phyloP scores from a whole-genome alignment of 2,329 filamentous ascomycete species.

The Camillea tinctor region DNA sequence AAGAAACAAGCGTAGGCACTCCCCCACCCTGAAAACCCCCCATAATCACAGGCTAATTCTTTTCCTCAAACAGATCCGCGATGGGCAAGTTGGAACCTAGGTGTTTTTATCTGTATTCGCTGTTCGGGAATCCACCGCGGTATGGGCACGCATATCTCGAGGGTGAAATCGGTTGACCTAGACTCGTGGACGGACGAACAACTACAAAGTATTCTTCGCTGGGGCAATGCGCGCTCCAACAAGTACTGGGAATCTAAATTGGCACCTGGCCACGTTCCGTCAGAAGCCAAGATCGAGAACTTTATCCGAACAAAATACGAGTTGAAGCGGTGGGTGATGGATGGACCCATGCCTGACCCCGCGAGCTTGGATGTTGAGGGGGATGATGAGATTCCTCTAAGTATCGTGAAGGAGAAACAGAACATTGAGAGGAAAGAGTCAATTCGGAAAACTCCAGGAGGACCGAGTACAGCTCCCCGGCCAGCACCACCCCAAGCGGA shows the following conservation, averaged over 20 bases:
- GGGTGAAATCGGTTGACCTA: conserved; percentile 96
- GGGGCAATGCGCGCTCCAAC: conserved; percentile 95
- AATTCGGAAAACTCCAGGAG: conserved; percentile 58
- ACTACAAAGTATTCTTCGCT: conserved; percentile 86
- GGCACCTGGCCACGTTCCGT: conserved; percentile 85
- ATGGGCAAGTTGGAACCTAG: conserved; percentile 99
- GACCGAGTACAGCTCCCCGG: conserved; percentile 39
- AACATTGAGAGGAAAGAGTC: conserved; percentile 59
- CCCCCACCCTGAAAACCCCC: background rate
- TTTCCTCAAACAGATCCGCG: conserved; percentile 66
- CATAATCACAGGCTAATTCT: conserved; percentile 1
- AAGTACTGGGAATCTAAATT: conserved; percentile 99
- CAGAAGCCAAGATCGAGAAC: conserved; percentile 98
- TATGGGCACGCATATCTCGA: conserved; percentile 98
- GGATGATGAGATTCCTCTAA: conserved; percentile 75
- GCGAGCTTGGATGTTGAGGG: conserved; percentile 77
- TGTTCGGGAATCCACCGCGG: conserved; percentile 98
- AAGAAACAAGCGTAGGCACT: conserved; percentile 84
- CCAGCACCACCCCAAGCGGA: conserved; percentile 60
- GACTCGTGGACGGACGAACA: conserved; percentile 99
- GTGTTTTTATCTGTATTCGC: conserved; percentile 95
- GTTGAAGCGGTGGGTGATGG: conserved; percentile 99
- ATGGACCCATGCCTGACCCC: conserved; percentile 92
- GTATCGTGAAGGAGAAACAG: conserved; percentile 65
- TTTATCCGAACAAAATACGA: conserved; percentile 99